Percentiles rank a stretch among this genome's conserved stretches.
Conservation (phyloP, 768 basidiomycete genomes). For the Trametes gibbosa region DNA sequence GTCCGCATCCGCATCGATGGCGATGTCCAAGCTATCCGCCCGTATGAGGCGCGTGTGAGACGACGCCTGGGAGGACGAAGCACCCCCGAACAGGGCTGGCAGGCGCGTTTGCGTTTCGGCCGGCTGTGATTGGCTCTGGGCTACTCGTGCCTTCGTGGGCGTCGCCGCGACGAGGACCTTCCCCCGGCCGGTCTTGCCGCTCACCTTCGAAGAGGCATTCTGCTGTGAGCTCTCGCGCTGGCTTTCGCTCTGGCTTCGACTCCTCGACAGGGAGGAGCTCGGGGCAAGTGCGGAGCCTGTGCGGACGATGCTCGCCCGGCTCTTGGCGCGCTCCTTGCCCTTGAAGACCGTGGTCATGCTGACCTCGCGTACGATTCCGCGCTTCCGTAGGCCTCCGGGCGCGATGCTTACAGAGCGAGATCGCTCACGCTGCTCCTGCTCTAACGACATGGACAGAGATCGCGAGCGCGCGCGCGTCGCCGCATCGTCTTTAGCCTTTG, state of each 20-base stretch:
- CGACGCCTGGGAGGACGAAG: background rate
- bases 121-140: slow-evolving; percentile 7
- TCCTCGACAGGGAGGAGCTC: slow-evolving; percentile 8
- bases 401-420: slow-evolving; percentile 34
- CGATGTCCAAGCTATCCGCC: slow-evolving; percentile 3
- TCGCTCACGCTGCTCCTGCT: slow-evolving; percentile 50
- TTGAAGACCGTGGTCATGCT: slow-evolving; percentile 78
- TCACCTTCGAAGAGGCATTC: background rate
- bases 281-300: background rate
- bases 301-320: slow-evolving; percentile 2
- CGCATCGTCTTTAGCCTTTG: background rate
- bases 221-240: background rate
- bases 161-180: slow-evolving; percentile 55
- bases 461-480: slow-evolving; percentile 27
- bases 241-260: slow-evolving; percentile 3
- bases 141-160: slow-evolving; percentile 40
- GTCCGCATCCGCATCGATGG: background rate
- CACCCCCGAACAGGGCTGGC: slow-evolving; percentile 3
- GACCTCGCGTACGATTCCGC: slow-evolving; percentile 63
- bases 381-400: slow-evolving; percentile 41
- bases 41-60: background rate
- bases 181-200: slow-evolving; percentile 24
- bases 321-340: slow-evolving; percentile 26
- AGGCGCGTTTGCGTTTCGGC: slow-evolving; percentile 4
- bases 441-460: slow-evolving; percentile 62